A percentile compares a stretch with the other conserved stretches of the same genome.
These are phyloP conservation scores for Agastache rugosa DNA, from an alignment of 257 asterid genomes.

Conservation along the genomic window DNA sequence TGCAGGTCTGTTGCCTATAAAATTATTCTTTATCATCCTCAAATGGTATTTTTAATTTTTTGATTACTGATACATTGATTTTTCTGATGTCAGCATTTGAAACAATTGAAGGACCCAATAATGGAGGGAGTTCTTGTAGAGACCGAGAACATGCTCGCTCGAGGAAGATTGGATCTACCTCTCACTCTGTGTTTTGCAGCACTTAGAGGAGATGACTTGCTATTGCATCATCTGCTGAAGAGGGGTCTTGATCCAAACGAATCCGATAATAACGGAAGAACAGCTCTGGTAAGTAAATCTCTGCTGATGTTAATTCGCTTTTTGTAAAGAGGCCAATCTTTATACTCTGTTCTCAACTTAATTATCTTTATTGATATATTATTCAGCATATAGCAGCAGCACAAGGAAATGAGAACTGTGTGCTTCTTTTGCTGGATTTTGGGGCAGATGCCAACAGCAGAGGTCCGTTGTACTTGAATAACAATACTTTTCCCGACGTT, in stretches of 20 bases:
- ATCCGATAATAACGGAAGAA: conserved; percentile 78
- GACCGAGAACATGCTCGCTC: conserved; percentile 93
- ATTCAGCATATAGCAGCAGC: conserved; percentile 93
- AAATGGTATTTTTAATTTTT: background rate
- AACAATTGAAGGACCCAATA: conserved; percentile 75
- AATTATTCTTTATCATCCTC: background rate
- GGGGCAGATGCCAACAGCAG: conserved; percentile 80
- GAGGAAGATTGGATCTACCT: conserved; percentile 96
- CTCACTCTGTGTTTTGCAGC: conserved; percentile 93
- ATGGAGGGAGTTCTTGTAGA: conserved; percentile 90
- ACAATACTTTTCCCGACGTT: background rate
- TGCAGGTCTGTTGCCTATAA: conserved; percentile 52
- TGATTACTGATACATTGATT: conserved; percentile 3
- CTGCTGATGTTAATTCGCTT: background rate
- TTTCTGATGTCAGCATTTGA: conserved; percentile 69
- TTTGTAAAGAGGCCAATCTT: background rate
- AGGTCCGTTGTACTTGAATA: conserved; percentile 51
- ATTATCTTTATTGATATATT: background rate
- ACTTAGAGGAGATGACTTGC: conserved; percentile 83
- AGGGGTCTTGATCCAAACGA: conserved; percentile 94
- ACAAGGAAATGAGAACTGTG: conserved; percentile 74
- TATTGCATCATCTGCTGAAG: conserved; percentile 85
- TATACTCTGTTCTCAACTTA: conserved; percentile 10
- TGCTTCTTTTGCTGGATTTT: conserved; percentile 76
- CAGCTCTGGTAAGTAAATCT: conserved; percentile 64